Evolutionary conservation across 1,284 basidiomycete species (phyloP), one percentile per base, ranked within the genome.

Genomic region (Fomitopsis betulina): DNA sequence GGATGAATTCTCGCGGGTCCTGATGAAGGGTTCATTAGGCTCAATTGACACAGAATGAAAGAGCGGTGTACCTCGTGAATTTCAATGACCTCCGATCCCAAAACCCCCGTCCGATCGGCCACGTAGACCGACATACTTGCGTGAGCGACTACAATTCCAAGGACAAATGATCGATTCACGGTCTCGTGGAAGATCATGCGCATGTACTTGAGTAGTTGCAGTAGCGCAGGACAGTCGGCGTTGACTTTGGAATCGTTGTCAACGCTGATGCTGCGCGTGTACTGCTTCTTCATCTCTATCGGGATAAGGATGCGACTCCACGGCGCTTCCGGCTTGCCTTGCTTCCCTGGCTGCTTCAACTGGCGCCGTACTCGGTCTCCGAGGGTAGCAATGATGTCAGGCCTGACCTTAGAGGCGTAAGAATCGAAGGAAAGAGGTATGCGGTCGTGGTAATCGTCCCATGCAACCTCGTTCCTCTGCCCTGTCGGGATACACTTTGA

Each of bases 51-150:
- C 9, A 2, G 12, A 5, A 50, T 8, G 27, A 8, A 4, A 30
- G 23, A n/a, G 12, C 13, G 21, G 8, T 17, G 8, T 33, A 50
- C 47, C n/a, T 30, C 32, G 47, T 50, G 21, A 3, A 50, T 23
- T 4, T 53, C 32, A 23, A 57, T 38, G n/a, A 23, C 23, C 19
- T 21, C 30, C 21, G 32, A 55, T 7, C 55, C 35, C 33, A 57
- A 43, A 1, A 53, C 47, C 9, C 55, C 55, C 33, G 55, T 56
- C 19, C 55, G 27, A 25, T 57, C 50, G 13, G 55, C 52, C 10
- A 57, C 17, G 39, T 57, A 53, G 7, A 57, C 55, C n/a, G 19
- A 50, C n/a, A 57, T 12, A 5, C 7, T 53, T 33, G n/a, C 17
- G 19, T 21, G 19, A 12, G 55, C 51, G 13, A 57, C n/a, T 6